A percentile compares a stretch with the other conserved stretches of the same genome.
phyloP scores from a whole-genome alignment of 164 flowering plant genomes.

The Umbellularia californica region DNA sequence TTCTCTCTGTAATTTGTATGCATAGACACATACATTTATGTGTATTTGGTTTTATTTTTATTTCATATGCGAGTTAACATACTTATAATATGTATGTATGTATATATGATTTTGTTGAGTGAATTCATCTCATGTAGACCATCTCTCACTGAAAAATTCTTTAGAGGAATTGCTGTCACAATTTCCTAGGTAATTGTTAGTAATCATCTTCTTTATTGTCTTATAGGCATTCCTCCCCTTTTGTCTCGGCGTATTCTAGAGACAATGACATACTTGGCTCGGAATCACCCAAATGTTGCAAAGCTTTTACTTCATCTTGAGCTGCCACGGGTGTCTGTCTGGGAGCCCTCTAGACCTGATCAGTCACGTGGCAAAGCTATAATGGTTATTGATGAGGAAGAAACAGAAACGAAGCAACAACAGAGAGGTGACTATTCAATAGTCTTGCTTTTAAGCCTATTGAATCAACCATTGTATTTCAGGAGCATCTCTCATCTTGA shows the following conservation, averaged over 20 bases:
- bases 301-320: constrained; percentile 64
- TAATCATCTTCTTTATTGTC: background rate
- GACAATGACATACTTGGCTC: constrained; percentile 75
- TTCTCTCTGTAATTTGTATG: background rate
- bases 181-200: background rate
- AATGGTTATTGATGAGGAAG: constrained; percentile 47
- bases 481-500: constrained; percentile 94
- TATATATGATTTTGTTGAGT: background rate
- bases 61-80: no score
- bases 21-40: background rate
- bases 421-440: constrained; percentile 45
- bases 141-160: background rate
- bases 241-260: constrained; percentile 91
- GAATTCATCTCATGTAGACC: background rate
- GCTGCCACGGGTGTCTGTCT: constrained; percentile 32
- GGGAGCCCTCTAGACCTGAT: constrained; percentile 30
- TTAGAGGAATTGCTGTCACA: background rate
- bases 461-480: constrained; percentile 83
- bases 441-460: constrained; percentile 64
- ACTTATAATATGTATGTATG: background rate
- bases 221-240: constrained; percentile 91
- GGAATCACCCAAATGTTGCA: constrained; percentile 78
- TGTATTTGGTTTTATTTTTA: background rate
- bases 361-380: constrained; percentile 60
- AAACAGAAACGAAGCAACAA: constrained; percentile 16